A percentile compares a stretch with the other conserved stretches of the same genome.
Conservation (phyloP, 306 rosid species). For the Gastrolobium villosum region DNA sequence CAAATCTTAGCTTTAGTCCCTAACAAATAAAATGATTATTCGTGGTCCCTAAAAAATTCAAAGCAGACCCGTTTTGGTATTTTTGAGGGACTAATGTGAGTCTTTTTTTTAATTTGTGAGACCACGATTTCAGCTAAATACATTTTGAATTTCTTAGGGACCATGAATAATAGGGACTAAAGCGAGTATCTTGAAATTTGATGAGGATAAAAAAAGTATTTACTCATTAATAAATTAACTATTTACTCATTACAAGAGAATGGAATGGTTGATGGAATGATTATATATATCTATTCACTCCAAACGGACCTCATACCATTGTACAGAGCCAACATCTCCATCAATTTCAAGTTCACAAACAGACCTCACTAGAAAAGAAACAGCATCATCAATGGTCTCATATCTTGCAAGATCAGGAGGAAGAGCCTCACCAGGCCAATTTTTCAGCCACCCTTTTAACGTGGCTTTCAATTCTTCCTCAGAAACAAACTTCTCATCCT, state of each 20-base stretch:
- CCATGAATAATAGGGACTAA: no score
- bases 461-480: constrained; percentile 75
- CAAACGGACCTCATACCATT: constrained; percentile 89
- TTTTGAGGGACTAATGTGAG: no score
- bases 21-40: no score
- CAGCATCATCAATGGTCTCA: constrained; percentile 79
- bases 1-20: no score
- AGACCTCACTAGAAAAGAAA: constrained; percentile 70
- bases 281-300: constrained; percentile 50
- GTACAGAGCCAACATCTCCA: constrained; percentile 83
- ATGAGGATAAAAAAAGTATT: no score
- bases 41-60: no score
- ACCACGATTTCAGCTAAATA: no score
- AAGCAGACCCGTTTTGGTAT: no score
- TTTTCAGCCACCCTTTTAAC: constrained; percentile 73
- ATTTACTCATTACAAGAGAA: background rate
- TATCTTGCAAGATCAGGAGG: constrained; percentile 87
- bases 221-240: no score
- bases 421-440: constrained; percentile 78
- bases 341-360: constrained; percentile 92
- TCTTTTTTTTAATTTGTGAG: no score
- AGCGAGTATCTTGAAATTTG: no score
- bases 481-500: constrained; percentile 85
- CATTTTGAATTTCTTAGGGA: no score
- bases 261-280: constrained; percentile 6